Conservation (phyloP, 2,329 filamentous ascomycete species). For the Colletotrichum caudatum region DNA sequence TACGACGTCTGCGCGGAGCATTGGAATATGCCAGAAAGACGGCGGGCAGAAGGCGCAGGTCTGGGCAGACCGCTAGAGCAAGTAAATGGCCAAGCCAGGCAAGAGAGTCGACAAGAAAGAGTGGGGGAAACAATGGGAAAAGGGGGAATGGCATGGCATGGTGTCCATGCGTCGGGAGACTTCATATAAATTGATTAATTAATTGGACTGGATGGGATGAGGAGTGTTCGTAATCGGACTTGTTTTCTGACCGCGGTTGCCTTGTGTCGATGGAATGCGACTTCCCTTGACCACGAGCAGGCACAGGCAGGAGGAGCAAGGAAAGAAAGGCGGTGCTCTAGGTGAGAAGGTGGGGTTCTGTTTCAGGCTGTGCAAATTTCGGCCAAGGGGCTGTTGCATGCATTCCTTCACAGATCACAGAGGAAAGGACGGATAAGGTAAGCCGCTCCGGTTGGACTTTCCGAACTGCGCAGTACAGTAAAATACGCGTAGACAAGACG, state of each 20-base stretch:
- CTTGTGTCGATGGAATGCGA: slow-evolving; percentile 14
- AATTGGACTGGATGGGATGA: neutral
- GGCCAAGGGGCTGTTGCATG: neutral
- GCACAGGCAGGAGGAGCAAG: neutral
- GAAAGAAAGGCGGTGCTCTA: neutral
- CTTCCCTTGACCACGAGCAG: neutral
- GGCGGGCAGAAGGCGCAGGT: neutral
- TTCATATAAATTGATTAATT: slow-evolving; percentile 25
- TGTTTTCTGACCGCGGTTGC: slow-evolving; percentile 4
- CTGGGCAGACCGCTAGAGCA: too few species aligned
- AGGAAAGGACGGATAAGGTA: neutral
- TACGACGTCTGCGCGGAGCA: too few species aligned
- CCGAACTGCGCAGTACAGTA: neutral
- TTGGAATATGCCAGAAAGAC: slow-evolving; percentile 9
- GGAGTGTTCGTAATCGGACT: too few species aligned
- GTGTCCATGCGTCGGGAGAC: neutral
- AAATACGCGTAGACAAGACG: too few species aligned
- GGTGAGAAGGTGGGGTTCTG: neutral
- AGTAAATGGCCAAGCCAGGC: neutral
- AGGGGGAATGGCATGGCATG: neutral
- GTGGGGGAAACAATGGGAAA: neutral
- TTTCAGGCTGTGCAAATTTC: slow-evolving; percentile 36
- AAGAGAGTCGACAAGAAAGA: neutral
- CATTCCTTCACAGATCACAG: too few species aligned
- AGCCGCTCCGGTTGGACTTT: neutral